These are phyloP conservation scores for Russula emetica DNA, from an alignment of 768 basidiomycete genomes.

Conservation along the genomic window DNA sequence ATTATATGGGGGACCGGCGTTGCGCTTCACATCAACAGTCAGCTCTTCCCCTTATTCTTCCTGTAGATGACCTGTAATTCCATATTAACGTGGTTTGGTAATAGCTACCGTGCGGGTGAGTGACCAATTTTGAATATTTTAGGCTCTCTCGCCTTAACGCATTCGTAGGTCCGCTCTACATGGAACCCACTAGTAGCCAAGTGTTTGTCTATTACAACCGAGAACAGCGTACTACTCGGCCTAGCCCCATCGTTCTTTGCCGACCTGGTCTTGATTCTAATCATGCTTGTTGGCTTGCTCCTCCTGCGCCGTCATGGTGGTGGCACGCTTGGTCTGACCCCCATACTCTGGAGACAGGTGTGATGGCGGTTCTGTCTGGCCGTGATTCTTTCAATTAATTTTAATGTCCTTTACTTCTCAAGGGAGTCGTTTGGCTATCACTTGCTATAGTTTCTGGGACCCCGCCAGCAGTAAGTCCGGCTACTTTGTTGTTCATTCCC, in stretches of 20 bases:
- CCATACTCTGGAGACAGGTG: constrained; percentile 3
- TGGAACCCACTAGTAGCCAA: not conserved
- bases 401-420: not conserved
- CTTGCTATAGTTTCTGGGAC: not conserved
- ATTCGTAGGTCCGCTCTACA: not conserved
- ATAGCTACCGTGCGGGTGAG: constrained; percentile 1
- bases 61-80: too few species aligned
- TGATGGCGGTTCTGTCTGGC: too few species aligned
- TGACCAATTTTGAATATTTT: not conserved
- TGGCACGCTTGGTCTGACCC: not conserved
- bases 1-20: not conserved
- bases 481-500: not conserved
- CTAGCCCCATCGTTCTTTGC: not conserved
- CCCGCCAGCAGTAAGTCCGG: not conserved
- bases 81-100: not conserved
- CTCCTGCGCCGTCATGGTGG: not conserved
- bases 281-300: not conserved
- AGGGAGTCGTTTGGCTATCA: constrained; percentile 7
- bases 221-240: not conserved
- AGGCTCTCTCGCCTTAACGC: not conserved
- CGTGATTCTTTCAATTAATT: not conserved
- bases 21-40: constrained; percentile 3
- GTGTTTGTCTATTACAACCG: not conserved
- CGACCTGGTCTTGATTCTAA: not conserved
- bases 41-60: not conserved